Evolutionary conservation across 345 rosid species (phyloP), one percentile per base, ranked within the genome.

Genomic region (Murraya koenigii): DNA sequence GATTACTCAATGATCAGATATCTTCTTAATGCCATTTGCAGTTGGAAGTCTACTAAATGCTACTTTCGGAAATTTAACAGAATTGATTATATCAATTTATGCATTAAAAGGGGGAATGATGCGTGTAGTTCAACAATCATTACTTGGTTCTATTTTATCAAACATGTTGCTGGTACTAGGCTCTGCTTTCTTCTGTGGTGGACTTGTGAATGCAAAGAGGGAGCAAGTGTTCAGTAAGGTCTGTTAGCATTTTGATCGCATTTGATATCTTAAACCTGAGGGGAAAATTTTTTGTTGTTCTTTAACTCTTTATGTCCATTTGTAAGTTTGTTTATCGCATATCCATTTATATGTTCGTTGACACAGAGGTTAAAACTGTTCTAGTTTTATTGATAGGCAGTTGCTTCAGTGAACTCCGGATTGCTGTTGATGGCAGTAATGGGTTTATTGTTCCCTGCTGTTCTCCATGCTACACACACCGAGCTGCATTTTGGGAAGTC

Each of bases 161-260:
- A 86, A 88, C 77, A 88, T 86, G 91, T 78, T 88, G 61, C 84
- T 88, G 78, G 89, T 88, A 35, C 88, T 88, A 74, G 91, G 91
- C 77, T 86, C 88, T 71, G 83, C 88, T 22, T 88, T 86, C 78
- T 85, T 88, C 82, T 78, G 83, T 19, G 89, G 91, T 59, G 89
- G 87, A 39, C 77, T 88, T 9, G 87, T 88, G 75, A 64, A 79
- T 64, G 41, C 36, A 23, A 70, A 83, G 75, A 88, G 82, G 79
- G 86, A 80, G 71, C 91, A 88, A 69, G 75, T 74, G 59, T 86
- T 88, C 72, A 75, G 75, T 67, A 83, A 86, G 86, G 91, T 88
- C 13, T 55, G 52, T 23, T 52, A 20, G 36, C 78, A 15, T 35
- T 66, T 33, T 33, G 64, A 52, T 65, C 32, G 15, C 35, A 75